Evolutionary conservation across 805 yeast species (phyloP), one percentile per base, ranked within the genome.

Genomic region (Zygoascus tannicola): DNA sequence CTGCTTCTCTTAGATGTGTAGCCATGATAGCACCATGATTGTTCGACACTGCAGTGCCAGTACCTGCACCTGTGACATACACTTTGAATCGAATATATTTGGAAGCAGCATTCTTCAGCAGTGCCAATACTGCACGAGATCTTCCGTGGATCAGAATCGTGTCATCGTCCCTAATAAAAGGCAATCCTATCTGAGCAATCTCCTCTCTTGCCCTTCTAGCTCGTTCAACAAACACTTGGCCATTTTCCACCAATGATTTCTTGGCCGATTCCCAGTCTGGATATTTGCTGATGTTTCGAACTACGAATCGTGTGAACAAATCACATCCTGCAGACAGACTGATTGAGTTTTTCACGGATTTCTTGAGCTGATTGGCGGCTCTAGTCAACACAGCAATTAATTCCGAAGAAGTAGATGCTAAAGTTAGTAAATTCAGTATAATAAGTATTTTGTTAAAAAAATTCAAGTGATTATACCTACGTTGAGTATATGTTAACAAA

Each of bases 241-340:
- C 98, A 63, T 92, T 92, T 57, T 84, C 94, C 20, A 88, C 95
- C 50, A 92, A 69, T 60, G 87, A 94, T 50, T 73, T 76, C 54
- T 80, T 80, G 62, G 96, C 87, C 14, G 92, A 78, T 56, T 92
- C 98, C 94, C 97, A 92, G 63, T 92, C 97, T 39, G 87, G 80
- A 53, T 75, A 65, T 50, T 80, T 84, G 30, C 87, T 68, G 65
- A 88, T 88, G 65, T 90, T 88, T 63, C 95, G 74, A 51, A 87
- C 72, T 4, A 92, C 97, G 56, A 92, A 92, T 51, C 98, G 70
- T 76, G 86, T 84, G 63, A 92, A 92, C 54, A 92, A 73, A 63
- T 92, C 99, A 69, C 98, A 92, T 18, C 99, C 99, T 0, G 99
- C 99, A 30, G 92, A 79, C 45, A 92, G 69, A 12, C 97, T 87